Evolutionary conservation across 352 stramenopile genomes (phyloP), one percentile per base, ranked within the genome.

Genomic region (Aphanomyces cochlioides): DNA sequence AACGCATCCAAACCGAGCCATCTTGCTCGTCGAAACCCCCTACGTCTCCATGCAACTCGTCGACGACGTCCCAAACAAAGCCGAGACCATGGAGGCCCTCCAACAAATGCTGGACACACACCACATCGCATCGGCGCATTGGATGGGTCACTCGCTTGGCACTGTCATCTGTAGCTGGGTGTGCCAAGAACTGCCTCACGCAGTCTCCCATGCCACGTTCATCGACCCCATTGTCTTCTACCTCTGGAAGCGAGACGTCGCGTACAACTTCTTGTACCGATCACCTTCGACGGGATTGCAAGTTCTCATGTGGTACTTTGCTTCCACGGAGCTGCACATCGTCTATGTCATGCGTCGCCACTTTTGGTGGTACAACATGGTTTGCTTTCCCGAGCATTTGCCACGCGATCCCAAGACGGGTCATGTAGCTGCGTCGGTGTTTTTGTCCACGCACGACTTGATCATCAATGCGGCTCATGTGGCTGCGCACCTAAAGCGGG

Each of bases 241-340:
- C 38, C 59, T 67, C n/a, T 67, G 43, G 43, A 54, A 58, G 21
- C 59, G 21, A 7, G 43, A 67, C 47, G 59, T 67, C 43, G 59
- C 59, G 59, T 67, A 67, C 47, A 67, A 67, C 59, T 67, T 67
- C 41, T 40, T 58, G 28, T 67, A 67, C 28, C 59, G 59, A n/a
- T 34, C 17, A 1, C 59, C 59, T 7, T 45, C 43, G 59, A 56
- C 43, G 17, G 43, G 43, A 1, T n/a, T 67, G 8, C 15, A 67
- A n/a, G 13, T 58, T 7, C 43, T 67, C n/a, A 12, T 58, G 15
- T 67, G 47, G 43, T 67, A 67, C 5, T 67, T 67, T 67, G 59
- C 59, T 17, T 67, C 59, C 19, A 67, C 43, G 19, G 59, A 67
- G n/a, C 19, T 67, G 36, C 59, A 67, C 59, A 67, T 67, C 4